phyloP scores from a whole-genome alignment of 78 protist species.

The Dictyostelium capitatum region DNA sequence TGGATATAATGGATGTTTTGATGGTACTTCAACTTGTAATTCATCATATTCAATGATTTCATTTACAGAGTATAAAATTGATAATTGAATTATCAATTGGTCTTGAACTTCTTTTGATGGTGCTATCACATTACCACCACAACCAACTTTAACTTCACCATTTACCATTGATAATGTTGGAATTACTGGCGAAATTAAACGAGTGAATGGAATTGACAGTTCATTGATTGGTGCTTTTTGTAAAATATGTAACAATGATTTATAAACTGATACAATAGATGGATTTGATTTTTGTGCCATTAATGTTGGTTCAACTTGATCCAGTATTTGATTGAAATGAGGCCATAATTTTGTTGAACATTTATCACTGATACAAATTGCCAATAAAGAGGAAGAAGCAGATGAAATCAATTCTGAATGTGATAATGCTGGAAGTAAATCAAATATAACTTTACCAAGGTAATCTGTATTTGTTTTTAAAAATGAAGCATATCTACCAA shows the following conservation, averaged over 20 bases:
- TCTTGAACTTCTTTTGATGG: not conserved
- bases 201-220: slow-evolving; percentile 15
- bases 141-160: not conserved
- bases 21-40: not conserved
- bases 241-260: slow-evolving; percentile 11
- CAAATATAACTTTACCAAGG: slow-evolving; percentile 34
- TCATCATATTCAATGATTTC: slow-evolving; percentile 40
- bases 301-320: slow-evolving; percentile 6
- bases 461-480: slow-evolving; percentile 14
- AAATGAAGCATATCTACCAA: slow-evolving; percentile 47
- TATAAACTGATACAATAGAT: not conserved
- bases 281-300: slow-evolving; percentile 25
- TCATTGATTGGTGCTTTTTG: slow-evolving; percentile 7
- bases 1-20: not conserved
- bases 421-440: slow-evolving; percentile 44
- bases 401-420: not conserved
- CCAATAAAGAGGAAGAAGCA: slow-evolving; percentile 2
- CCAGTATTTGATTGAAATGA: slow-evolving; percentile 19
- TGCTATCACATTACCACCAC: not conserved
- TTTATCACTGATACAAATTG: slow-evolving; percentile 23
- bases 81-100: not conserved
- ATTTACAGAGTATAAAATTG: not conserved
- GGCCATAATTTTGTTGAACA: slow-evolving; percentile 14
- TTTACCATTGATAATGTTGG: not conserved
- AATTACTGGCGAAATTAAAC: slow-evolving; percentile 19